phyloP scores from a whole-genome alignment of 2,329 filamentous ascomycete genomes.

The Mariannaea sp. region DNA sequence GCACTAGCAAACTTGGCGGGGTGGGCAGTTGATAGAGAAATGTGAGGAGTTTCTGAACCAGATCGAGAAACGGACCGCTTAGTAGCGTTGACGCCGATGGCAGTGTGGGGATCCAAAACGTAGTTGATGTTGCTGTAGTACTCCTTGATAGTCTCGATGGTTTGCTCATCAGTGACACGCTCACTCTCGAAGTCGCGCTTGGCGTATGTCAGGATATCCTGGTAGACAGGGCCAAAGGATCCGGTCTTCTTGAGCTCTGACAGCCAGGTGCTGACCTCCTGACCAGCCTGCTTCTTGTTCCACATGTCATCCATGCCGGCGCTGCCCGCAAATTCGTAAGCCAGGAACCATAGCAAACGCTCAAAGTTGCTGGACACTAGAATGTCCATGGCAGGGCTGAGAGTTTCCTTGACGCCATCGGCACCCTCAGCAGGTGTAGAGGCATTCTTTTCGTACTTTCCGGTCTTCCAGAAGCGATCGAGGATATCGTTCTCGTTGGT shows the following conservation, averaged over 20 bases:
- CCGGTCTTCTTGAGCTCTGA: slow-evolving; percentile 78
- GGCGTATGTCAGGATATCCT: slow-evolving; percentile 72
- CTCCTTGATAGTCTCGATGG: slow-evolving; percentile 65
- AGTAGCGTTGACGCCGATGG: slow-evolving; percentile 82
- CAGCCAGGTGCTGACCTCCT: slow-evolving; percentile 80
- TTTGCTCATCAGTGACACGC: slow-evolving; percentile 68
- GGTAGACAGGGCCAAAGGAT: slow-evolving; percentile 78
- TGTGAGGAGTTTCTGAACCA: slow-evolving; percentile 63
- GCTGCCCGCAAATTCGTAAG: slow-evolving; percentile 68
- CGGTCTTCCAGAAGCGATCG: slow-evolving; percentile 90
- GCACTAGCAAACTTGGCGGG: slow-evolving; percentile 92
- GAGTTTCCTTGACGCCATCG: slow-evolving; percentile 84
- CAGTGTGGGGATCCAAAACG: slow-evolving; percentile 90
- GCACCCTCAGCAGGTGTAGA: slow-evolving; percentile 61
- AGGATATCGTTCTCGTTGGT: slow-evolving; percentile 99
- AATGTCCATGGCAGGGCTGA: slow-evolving; percentile 97
- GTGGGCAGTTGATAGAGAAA: slow-evolving; percentile 91
- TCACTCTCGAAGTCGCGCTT: slow-evolving; percentile 82
- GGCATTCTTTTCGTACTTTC: slow-evolving; percentile 85
- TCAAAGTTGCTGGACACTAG: slow-evolving; percentile 97
- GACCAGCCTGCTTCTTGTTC: slow-evolving; percentile 71
- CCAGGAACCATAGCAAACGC: slow-evolving; percentile 90
- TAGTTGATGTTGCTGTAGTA: slow-evolving; percentile 69
- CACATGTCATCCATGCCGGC: slow-evolving; percentile 67
- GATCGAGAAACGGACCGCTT: slow-evolving; percentile 67